phyloP scores from a whole-genome alignment of 2,329 filamentous ascomycete genomes.

The Diaporthe capsici region DNA sequence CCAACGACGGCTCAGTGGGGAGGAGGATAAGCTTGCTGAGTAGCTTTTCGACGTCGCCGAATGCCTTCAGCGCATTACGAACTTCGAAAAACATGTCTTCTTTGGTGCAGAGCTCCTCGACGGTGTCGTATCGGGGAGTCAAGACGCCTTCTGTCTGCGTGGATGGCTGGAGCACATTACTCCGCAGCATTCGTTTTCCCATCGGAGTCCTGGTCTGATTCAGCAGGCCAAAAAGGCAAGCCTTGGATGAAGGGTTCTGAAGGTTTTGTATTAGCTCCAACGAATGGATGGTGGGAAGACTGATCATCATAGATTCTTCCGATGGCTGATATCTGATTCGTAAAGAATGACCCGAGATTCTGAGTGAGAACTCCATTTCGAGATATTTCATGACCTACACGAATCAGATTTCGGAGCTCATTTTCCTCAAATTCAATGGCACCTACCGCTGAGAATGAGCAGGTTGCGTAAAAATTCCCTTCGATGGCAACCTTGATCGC shows the following conservation, averaged over 20 bases:
- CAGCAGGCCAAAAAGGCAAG: constrained; percentile 86
- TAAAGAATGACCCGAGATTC: constrained; percentile 84
- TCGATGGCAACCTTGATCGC: constrained; percentile 83
- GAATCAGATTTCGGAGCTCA: background rate
- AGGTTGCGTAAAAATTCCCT: constrained; percentile 89
- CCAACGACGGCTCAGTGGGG: constrained; percentile 74
- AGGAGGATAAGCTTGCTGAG: constrained; percentile 88
- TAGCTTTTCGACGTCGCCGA: constrained; percentile 84
- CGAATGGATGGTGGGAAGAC: constrained; percentile 87
- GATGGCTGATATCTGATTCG: constrained; percentile 89
- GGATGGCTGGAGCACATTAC: constrained; percentile 90
- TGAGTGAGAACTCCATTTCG: constrained; percentile 76
- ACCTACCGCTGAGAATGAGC: constrained; percentile 84
- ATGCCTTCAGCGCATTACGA: constrained; percentile 80
- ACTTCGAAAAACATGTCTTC: constrained; percentile 88
- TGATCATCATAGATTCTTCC: constrained; percentile 96
- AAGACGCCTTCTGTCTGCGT: constrained; percentile 78
- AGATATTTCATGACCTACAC: constrained; percentile 83
- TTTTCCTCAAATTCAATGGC: background rate
- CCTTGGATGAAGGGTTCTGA: constrained; percentile 81
- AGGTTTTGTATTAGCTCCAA: constrained; percentile 93
- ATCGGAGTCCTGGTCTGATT: constrained; percentile 91
- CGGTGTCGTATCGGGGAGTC: constrained; percentile 80
- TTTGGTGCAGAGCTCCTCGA: constrained; percentile 84
- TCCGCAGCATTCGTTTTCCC: constrained; percentile 86